Base-by-base conservation (phyloP, 176 grass and related monocot genomes). In the Bothriochloa decipiens region DNA sequence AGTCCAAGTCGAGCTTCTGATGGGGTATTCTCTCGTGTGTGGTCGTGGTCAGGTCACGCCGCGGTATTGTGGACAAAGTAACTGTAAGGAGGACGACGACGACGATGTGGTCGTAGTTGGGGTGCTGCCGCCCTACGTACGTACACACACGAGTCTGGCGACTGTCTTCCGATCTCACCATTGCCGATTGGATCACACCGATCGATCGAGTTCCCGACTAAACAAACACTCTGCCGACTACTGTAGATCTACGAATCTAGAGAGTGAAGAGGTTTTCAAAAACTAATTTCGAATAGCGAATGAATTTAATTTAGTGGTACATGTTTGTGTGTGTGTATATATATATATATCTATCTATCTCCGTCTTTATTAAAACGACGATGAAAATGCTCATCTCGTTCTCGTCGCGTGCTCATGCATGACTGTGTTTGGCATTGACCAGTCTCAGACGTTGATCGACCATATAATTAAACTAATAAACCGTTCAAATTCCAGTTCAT, bases 81-180 rank as follows among this genome's bases (percentile, higher is more conserved):
- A 15, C 13, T 63, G 20, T 15, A 52, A 1, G 22, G 8, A 7
- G 16, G 17, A 3, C 17, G 55, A 20, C 17, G 55, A 57, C 52
- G 46, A 39, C 14, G 14, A 43, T 23, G 7, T 41, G 12, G 75
- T 79, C 45, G 14, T 88, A 73, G n/a, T 78, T 73, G 29, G 75
- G 14, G 57, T 72, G 75, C 67, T 72, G 22, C 1, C 18, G n/a
- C n/a, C n/a, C n/a, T n/a, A n/a, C n/a, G n/a, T n/a, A n/a, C n/a
- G n/a, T n/a, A n/a, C n/a, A n/a, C 8, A 22, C 18, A 57, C 2
- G 18, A 52, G 49, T 5, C 49, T 49, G 16, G 46, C 14, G 47
- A 52, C 47, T 52, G 47, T 52, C 47, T 52, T 52, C 16, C 47
- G 5, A 18, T 15, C 3, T 11, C 4, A 8, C 39, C 45, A 13